phyloP scores from a whole-genome alignment of 306 rosid genomes.

The Castanea crenata region DNA sequence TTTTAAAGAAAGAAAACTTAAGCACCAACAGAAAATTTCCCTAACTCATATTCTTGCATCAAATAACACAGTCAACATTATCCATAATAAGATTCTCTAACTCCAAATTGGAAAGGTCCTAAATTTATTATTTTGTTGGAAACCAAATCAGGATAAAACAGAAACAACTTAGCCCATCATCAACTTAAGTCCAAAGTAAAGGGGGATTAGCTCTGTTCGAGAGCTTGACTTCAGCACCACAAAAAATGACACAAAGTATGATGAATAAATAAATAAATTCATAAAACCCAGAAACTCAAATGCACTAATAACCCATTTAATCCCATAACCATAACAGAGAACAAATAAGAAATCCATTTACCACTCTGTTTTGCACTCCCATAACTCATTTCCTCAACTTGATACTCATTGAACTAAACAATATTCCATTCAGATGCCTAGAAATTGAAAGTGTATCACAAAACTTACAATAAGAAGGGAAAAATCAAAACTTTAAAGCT shows the following conservation, averaged over 20 bases:
- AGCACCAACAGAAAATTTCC: conserved; percentile 1
- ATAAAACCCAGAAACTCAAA: background rate
- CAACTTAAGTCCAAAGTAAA: background rate
- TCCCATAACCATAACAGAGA: background rate
- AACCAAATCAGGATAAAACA: background rate
- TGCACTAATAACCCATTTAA: background rate
- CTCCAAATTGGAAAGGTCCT: background rate
- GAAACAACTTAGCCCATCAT: too few relatives aligned
- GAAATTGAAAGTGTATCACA: too few relatives aligned
- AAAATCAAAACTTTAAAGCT: conserved; percentile 17
- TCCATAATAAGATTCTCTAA: background rate
- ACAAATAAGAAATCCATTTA: background rate
- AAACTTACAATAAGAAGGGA: background rate
- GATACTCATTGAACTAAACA: background rate
- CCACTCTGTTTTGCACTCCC: background rate
- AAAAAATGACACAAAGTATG: background rate
- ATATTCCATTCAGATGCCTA: background rate
- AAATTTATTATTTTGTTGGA: background rate
- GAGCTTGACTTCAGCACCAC: background rate
- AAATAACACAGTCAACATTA: too few relatives aligned
- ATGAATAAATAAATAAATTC: background rate
- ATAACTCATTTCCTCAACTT: background rate
- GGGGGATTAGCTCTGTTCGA: background rate
- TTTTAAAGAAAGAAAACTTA: background rate
- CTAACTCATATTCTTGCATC: background rate